phyloP scores from a whole-genome alignment of 1,284 basidiomycete species.

The Neotropicomus parvogracilis region DNA sequence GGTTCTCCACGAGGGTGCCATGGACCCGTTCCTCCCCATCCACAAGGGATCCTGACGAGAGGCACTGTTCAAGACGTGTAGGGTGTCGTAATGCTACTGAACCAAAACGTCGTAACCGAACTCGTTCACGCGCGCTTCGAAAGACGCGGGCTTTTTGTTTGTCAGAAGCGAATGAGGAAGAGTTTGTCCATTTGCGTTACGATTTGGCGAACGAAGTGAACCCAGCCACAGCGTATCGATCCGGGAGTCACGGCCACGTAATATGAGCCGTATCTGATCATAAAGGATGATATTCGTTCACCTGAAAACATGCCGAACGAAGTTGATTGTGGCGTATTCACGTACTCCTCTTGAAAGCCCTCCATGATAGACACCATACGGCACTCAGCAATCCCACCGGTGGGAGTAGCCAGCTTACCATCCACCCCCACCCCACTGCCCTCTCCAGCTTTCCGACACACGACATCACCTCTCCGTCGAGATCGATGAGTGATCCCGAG shows the following conservation, averaged over 20 bases:
- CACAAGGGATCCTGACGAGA: too few relatives aligned
- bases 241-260: too few relatives aligned
- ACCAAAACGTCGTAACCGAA: slow-evolving; percentile 62
- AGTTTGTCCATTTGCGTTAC: slow-evolving; percentile 83
- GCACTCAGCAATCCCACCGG: slow-evolving; percentile 55
- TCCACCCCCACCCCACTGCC: slow-evolving; percentile 61
- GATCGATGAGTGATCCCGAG: slow-evolving; percentile 67
- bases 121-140: slow-evolving; percentile 54
- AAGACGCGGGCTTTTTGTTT: slow-evolving; percentile 46
- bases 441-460: slow-evolving; percentile 58
- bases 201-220: slow-evolving; percentile 85
- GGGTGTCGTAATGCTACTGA: too few relatives aligned
- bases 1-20: too few relatives aligned
- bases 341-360: slow-evolving; percentile 15
- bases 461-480: slow-evolving; percentile 65
- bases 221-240: too few relatives aligned
- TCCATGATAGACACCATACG: slow-evolving; percentile 24
- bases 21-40: too few relatives aligned
- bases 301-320: not conserved
- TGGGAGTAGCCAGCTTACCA: slow-evolving; percentile 80
- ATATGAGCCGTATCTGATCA: too few relatives aligned
- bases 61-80: too few relatives aligned
- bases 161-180: slow-evolving; percentile 57
- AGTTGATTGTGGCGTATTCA: not conserved
- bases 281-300: not conserved